phyloP scores from a whole-genome alignment of 176 grass and related monocot genomes.

The Tillandsia fasciculata region DNA sequence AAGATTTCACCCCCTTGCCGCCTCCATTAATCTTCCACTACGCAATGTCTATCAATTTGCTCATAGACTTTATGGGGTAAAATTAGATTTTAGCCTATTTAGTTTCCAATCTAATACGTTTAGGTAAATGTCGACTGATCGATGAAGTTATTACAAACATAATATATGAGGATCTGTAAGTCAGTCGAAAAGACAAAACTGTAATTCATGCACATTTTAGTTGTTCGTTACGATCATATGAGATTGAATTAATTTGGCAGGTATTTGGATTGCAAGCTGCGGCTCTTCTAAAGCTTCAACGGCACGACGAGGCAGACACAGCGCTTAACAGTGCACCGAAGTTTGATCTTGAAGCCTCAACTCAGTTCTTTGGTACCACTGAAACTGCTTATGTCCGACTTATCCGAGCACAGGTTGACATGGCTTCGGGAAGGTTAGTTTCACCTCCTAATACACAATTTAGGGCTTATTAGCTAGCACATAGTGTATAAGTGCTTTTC shows the following conservation, averaged over 20 bases:
- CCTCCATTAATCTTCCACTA: no score
- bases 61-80: no score
- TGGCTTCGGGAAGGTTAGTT: slow-evolving; percentile 63
- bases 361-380: slow-evolving; percentile 55
- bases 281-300: slow-evolving; percentile 60
- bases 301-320: slow-evolving; percentile 68
- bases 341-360: slow-evolving; percentile 59
- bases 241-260: slow-evolving; percentile 11
- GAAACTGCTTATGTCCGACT: slow-evolving; percentile 62
- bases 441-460: neutral
- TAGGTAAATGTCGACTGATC: no score
- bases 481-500: neutral
- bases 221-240: neutral
- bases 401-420: slow-evolving; percentile 62
- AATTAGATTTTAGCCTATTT: no score
- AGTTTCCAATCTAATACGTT: no score
- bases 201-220: neutral
- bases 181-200: neutral
- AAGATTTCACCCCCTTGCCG: no score
- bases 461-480: neutral
- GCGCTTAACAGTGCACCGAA: slow-evolving; percentile 28
- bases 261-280: slow-evolving; percentile 71
- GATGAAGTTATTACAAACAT: no score
- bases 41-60: no score
- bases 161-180: neutral